These are phyloP conservation scores for Pythium rhizo-oryzae DNA, from an alignment of 352 stramenopile genomes.

Conservation along the genomic window DNA sequence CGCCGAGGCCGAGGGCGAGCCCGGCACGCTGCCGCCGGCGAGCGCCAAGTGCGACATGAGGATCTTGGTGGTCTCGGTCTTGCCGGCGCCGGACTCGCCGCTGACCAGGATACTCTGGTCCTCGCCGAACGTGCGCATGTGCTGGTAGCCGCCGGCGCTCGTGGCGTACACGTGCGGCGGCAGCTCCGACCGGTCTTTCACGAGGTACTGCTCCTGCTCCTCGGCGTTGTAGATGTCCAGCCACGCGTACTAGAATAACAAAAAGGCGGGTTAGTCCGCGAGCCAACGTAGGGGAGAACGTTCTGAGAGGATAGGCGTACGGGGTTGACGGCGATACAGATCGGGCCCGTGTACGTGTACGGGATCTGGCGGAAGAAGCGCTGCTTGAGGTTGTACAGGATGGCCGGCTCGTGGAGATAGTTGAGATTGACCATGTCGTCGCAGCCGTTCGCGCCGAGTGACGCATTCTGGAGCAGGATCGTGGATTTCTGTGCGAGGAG, in stretches of 20 bases:
- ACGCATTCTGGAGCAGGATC: constrained; percentile 78
- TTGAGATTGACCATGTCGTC: constrained; percentile 89
- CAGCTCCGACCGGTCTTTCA: constrained; percentile 67
- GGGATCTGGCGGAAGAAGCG: constrained; percentile 89
- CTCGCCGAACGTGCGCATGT: constrained; percentile 83
- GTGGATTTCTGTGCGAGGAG: constrained; percentile 54
- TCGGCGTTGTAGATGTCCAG: constrained; percentile 89
- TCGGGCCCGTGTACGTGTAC: constrained; percentile 97
- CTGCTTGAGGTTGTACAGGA: constrained; percentile 92
- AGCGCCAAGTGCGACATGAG: constrained; percentile 94
- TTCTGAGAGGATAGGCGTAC: constrained; percentile 48
- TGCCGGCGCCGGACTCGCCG: constrained; percentile 92
- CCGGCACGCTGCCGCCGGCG: constrained; percentile 41
- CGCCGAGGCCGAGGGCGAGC: constrained; percentile 33
- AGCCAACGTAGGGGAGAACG: not conserved
- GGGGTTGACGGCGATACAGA: constrained; percentile 98
- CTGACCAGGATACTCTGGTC: constrained; percentile 85
- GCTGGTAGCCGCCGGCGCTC: constrained; percentile 72
- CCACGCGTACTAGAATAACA: constrained; percentile 82
- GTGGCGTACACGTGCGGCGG: constrained; percentile 85
- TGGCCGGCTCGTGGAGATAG: constrained; percentile 92
- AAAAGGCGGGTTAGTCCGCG: not conserved
- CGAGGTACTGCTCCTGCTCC: constrained; percentile 78
- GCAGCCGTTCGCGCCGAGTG: constrained; percentile 56
- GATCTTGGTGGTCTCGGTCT: constrained; percentile 97